Conservation (phyloP, 2,329 filamentous ascomycete species). For the Phyllosticta paracitricarpa region DNA sequence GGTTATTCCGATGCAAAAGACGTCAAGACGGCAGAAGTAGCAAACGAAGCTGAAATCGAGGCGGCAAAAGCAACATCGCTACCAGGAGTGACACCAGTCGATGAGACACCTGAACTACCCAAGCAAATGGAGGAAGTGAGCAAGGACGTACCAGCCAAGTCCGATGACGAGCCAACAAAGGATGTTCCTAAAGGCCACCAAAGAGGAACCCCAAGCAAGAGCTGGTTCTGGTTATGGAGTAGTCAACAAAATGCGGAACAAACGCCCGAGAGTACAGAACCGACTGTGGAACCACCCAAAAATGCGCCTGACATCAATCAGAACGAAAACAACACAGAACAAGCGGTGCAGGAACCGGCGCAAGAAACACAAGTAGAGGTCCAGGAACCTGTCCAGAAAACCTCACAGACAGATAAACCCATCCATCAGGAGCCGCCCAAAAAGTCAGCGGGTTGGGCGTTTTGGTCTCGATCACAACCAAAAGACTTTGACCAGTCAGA, state of each 20-base stretch:
- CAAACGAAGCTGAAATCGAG: conserved; percentile 18
- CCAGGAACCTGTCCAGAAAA: not conserved
- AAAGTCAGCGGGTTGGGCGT: conserved; percentile 62
- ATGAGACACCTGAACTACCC: conserved; percentile 19
- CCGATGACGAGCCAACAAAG: conserved; percentile 6
- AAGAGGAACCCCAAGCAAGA: conserved; percentile 21
- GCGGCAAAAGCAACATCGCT: conserved; percentile 33
- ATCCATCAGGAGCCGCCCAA: conserved; percentile 27
- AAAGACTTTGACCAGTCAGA: conserved; percentile 42
- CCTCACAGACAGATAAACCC: conserved; percentile 11
- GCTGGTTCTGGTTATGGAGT: conserved; percentile 43
- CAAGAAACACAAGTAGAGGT: not conserved
- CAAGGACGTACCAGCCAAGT: not conserved
- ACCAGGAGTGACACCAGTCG: conserved; percentile 27
- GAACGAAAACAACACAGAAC: not conserved
- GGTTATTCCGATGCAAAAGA: conserved; percentile 32
- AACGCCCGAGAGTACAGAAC: conserved; percentile 11
- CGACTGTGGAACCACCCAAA: conserved; percentile 5
- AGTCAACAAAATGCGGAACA: conserved; percentile 33
- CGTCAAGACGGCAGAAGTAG: conserved; percentile 20
- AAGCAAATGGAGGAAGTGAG: not conserved
- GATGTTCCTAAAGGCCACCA: conserved; percentile 2
- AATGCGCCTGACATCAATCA: not conserved
- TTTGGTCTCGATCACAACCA: conserved; percentile 58
- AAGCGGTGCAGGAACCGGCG: not conserved